These are phyloP conservation scores for Podospora pseudopauciseta DNA, from an alignment of 495 filamentous ascomycete genomes.

Conservation along the genomic window DNA sequence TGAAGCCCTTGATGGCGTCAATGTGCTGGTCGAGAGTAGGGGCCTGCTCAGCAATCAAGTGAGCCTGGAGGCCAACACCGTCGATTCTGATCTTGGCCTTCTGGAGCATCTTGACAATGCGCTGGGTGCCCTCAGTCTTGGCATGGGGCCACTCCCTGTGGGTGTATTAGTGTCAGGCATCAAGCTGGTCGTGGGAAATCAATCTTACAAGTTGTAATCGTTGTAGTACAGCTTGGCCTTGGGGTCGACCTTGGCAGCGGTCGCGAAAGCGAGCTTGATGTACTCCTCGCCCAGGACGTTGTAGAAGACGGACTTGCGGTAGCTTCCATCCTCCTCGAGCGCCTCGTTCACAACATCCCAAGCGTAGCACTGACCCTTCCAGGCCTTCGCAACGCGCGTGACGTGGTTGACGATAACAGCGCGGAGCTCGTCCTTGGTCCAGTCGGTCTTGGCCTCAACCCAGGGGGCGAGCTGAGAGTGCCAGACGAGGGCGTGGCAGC, in stretches of 20 bases:
- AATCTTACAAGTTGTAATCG: conserved; percentile 56
- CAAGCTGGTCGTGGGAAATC: too few relatives aligned
- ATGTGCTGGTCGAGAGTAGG: conserved; percentile 48
- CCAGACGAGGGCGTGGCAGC: conserved; percentile 62
- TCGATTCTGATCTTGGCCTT: conserved; percentile 56
- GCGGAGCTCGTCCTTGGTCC: conserved; percentile 51
- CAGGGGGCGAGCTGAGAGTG: conserved; percentile 56
- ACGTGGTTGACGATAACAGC: conserved; percentile 55
- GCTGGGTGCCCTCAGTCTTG: conserved; percentile 43
- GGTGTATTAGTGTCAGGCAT: too few relatives aligned
- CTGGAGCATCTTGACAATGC: conserved; percentile 54
- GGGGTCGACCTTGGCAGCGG: conserved; percentile 51
- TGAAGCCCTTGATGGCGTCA: conserved; percentile 47
- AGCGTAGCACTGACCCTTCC: conserved; percentile 52
- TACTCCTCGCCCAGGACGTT: conserved; percentile 55
- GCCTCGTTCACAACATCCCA: conserved; percentile 70
- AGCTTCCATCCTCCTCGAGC: conserved; percentile 64
- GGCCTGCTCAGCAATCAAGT: conserved; percentile 55
- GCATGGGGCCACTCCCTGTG: conserved; percentile 39
- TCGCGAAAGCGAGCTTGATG: conserved; percentile 55
- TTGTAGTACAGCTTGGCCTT: conserved; percentile 65
- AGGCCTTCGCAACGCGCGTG: conserved; percentile 50
- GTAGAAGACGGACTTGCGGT: conserved; percentile 55
- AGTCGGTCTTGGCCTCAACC: conserved; percentile 47
- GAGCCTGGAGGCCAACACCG: conserved; percentile 62